Base-by-base conservation (phyloP, 345 rosid species). In the Ceriops decandra region DNA sequence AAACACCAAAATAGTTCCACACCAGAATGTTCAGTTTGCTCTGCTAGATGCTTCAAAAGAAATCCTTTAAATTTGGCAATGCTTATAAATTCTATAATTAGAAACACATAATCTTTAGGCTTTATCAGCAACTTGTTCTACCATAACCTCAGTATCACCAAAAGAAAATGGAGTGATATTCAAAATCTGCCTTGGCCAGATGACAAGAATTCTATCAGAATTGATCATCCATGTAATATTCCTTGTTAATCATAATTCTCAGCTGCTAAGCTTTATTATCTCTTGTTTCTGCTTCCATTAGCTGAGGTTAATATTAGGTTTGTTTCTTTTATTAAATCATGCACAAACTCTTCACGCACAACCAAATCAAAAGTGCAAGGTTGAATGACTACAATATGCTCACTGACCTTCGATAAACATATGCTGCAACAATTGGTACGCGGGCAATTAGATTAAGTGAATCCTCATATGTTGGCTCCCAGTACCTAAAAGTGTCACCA, bases 391-490 rank as follows among this genome's bases (percentile, higher is more conserved):
- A 67, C 13, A 58, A 65, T 36, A 64, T 62, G 42, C 35, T 51
- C 47, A 76, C 90, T 83, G 64, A 91, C 99, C 99, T 91, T 57
- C 86, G 80, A 75, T 91, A 95, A 63, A 95, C 87, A 82, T 95
- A 91, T 26, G 98, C 72, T 81, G 99, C 99, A 38, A 91, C 90
- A 31, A 83, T 58, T 31, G 96, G 98, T 47, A 95, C 73, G 62
- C 95, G 96, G 72, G 99, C 98, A 79, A 91, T 95, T 84, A 95
- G 77, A 84, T 76, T 88, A 62, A 95, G 90, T 76, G 90, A 84
- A 68, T 95, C 98, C 81, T 95, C 96, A 66, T 82, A 95, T 49
- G 99, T 87, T 61, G 96, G 91, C 79, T 95, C 99, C 99, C 99
- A 95, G 76, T 87, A 95, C 85, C 99, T 95, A 71, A 63, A 81